Base-by-base conservation (phyloP, 2,329 filamentous ascomycete genomes). In the Diatrype stigma region DNA sequence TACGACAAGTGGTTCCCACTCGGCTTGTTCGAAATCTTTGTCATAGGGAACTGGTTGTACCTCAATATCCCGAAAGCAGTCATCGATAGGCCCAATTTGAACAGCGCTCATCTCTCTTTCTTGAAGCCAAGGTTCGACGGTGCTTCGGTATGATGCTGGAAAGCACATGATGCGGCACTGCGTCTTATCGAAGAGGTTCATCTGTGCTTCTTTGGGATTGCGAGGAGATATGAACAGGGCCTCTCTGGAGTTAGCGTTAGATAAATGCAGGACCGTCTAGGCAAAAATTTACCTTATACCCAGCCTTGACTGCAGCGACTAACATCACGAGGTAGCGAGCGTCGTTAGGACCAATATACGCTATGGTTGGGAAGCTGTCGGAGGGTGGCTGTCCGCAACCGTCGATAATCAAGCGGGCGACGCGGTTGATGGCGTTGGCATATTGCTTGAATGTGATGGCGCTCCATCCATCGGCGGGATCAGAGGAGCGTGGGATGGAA, bases 141-240 rank as follows among this genome's bases (percentile, higher is more conserved):
- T 48, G 6, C 60, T 54, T 35, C 63, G 60, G 49, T 64, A 64
- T 0, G 63, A 56, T 4, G 55, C 52, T 2, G 71, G 59, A 49
- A 67, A 73, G 42, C 60, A 64, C 17, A 78, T 32, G n/a, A 64
- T 57, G 40, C 66, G 62, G 60, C 75, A 78, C 48, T 73, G 61
- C 0, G 75, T 75, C 22, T 62, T 63, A 30, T 74, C 65, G 34
- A 78, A 72, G 0, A 79, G 67, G 34, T 70, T 72, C 14, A 75
- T 50, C 52, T 78, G 73, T 2, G 67, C 74, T 42, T 76, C 74
- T 6, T 65, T 62, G 2, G 71, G 70, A 53, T 51, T 53, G 19
- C 34, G 45, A 16, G 49, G 53, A 26, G 38, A 53, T 21, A 54
- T 51, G 12, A 51, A 38, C 10, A 58, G 21, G n/a, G 37, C 51